Evolutionary conservation across 2,329 filamentous ascomycete genomes (phyloP), one percentile per base, ranked within the genome.

Genomic region (Plenodomus biglobosus): DNA sequence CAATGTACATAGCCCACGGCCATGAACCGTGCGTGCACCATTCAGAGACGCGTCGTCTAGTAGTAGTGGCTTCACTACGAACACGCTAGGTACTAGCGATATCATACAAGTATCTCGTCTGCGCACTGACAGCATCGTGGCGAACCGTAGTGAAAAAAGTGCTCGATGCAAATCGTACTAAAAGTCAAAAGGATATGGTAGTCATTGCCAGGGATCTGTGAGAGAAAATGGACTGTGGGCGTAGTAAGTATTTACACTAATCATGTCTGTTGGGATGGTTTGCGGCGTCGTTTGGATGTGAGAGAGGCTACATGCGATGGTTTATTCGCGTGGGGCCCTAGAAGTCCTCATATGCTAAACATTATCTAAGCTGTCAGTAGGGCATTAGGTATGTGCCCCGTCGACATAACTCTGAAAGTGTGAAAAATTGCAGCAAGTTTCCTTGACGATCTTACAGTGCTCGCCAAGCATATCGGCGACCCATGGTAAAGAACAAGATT

Each of bases 21-120:
- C 50, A 87, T 87, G 62, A 88, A n/a, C n/a, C n/a, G n/a, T 82
- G 8, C 88, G 76, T 0, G 84, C 86, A 1, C 85, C 86, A 0
- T 85, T 85, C 0, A 88, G 68, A 1, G 84, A 83, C 60, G 88
- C 85, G 52, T 89, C 85, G 41, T 83, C 80, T 0, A 75, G 73
- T 0, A 85, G 81, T 0, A 89, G 74, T 0, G 80, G 76, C 51
- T 82, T 81, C 0, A 85, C 85, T 0, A 82, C 85, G 62, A 86
- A 87, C 0, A 89, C 76, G 0, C 83, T 84, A 16, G 88, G 72
- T 3, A 80, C 81, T 0, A 85, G 85, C 76, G 83, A 87, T 0
- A 85, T 76, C 0, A 83, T 85, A 61, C 89, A 85, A 2, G 84
- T 83, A n/a, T n/a, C n/a, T n/a, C n/a, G n/a, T 24, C 86, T 85